Percentiles rank a stretch among this genome's conserved stretches.
phyloP scores from a whole-genome alignment of 352 stramenopile species.

The Detonula confervacea region DNA sequence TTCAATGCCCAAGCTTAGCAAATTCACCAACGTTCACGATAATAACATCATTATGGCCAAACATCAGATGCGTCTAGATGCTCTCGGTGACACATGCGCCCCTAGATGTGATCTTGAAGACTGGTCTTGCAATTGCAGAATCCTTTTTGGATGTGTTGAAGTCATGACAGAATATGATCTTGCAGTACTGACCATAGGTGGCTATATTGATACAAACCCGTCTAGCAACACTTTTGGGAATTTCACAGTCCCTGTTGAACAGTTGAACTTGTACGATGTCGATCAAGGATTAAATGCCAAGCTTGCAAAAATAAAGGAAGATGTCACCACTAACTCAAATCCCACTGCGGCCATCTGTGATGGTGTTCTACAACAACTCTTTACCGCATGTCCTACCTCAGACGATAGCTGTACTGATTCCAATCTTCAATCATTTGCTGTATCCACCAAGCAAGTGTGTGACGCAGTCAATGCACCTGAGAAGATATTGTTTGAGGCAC shows the following conservation, averaged over 20 bases:
- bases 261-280: slow-evolving; percentile 3
- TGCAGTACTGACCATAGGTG: not conserved
- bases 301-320: not conserved
- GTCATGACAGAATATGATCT: slow-evolving; percentile 15
- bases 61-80: not conserved
- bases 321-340: not conserved
- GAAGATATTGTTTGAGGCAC: slow-evolving; percentile 1
- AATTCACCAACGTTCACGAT: not conserved
- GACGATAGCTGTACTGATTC: not conserved
- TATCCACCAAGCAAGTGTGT: slow-evolving; percentile 6
- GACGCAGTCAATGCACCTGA: slow-evolving; percentile 3
- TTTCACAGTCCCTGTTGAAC: not conserved
- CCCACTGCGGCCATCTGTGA: not conserved
- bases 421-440: slow-evolving; percentile 2
- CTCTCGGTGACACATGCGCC: not conserved
- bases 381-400: not conserved
- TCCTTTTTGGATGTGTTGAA: slow-evolving; percentile 11
- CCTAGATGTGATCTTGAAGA: slow-evolving; percentile 4
- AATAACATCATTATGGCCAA: not conserved
- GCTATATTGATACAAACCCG: slow-evolving; percentile 3
- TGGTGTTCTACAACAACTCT: not conserved
- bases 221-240: not conserved
- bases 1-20: not conserved
- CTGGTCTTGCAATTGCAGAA: slow-evolving; percentile 3
- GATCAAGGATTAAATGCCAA: not conserved